Percentiles rank a stretch among this genome's conserved stretches.
phyloP scores from a whole-genome alignment of 371 early-diverging fungal species.

The Coemansia sp. region DNA sequence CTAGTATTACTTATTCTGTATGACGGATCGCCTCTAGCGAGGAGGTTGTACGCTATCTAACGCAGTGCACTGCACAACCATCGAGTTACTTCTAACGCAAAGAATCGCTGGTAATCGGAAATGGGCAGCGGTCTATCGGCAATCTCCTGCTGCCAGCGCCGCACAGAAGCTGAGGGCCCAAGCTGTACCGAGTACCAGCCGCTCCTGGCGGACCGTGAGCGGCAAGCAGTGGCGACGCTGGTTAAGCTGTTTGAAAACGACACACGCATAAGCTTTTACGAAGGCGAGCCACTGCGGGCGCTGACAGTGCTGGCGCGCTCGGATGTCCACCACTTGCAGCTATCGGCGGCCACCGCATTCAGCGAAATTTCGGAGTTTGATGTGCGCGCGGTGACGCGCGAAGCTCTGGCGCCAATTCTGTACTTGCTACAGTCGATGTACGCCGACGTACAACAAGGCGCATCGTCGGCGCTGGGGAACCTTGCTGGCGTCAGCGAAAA shows the following conservation, averaged over 20 bases:
- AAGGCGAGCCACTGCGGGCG: conserved; percentile 79
- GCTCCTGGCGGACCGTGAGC: conserved; percentile 76
- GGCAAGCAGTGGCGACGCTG: conserved; percentile 78
- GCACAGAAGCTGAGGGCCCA: neutral
- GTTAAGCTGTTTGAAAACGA: conserved; percentile 58
- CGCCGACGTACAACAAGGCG: conserved; percentile 85
- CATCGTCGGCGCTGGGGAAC: conserved; percentile 89
- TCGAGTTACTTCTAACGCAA: neutral
- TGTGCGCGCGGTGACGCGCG: conserved; percentile 74
- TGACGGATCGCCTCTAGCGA: neutral
- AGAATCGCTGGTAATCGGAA: neutral
- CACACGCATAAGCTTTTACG: conserved; percentile 71
- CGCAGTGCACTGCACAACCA: conserved; percentile 1
- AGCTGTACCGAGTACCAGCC: conserved; percentile 58
- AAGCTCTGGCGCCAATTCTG: conserved; percentile 79
- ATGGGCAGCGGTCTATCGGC: neutral
- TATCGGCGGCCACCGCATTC: conserved; percentile 89
- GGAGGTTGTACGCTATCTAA: neutral
- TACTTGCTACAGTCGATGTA: conserved; percentile 82
- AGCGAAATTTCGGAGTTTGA: conserved; percentile 89
- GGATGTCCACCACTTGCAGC: conserved; percentile 80
- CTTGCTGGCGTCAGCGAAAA: conserved; percentile 84
- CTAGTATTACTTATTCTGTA: neutral
- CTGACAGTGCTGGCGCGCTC: conserved; percentile 82
- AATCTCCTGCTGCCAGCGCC: neutral